Evolutionary conservation across 2,329 filamentous ascomycete genomes (phyloP).

Genomic region (Raffaelea ambrosiae): DNA sequence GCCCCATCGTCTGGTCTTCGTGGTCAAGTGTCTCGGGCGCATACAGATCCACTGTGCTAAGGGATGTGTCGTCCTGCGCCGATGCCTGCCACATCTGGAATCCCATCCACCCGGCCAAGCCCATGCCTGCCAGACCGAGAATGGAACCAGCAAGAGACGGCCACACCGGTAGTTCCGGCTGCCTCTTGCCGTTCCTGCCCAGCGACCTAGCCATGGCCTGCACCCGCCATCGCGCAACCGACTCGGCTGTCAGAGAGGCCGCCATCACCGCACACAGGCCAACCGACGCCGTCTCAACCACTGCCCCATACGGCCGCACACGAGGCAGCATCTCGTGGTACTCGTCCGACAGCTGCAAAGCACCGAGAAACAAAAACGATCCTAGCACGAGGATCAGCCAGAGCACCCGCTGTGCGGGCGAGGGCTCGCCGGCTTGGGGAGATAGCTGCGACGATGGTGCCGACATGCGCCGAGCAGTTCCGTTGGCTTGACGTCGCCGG

Average conservation of each 20-base stretch:
- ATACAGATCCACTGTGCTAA: too few relatives aligned
- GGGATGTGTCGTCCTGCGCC: too few relatives aligned
- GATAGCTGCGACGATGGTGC: not conserved
- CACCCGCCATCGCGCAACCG: slow-evolving; percentile 2
- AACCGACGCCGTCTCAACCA: slow-evolving; percentile 6
- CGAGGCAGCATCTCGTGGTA: too few relatives aligned
- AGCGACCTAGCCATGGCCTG: not conserved
- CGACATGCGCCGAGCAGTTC: not conserved
- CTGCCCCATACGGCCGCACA: slow-evolving; percentile 5
- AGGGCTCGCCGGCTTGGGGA: too few relatives aligned
- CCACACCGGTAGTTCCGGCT: not conserved
- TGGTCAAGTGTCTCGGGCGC: too few relatives aligned
- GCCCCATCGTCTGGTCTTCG: not conserved
- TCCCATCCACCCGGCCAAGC: slow-evolving; percentile 10
- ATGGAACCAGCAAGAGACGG: not conserved
- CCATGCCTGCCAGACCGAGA: slow-evolving; percentile 7
- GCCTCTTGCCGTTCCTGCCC: not conserved
- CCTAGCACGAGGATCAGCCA: too few relatives aligned
- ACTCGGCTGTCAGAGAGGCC: slow-evolving; percentile 3
- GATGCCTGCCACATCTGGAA: slow-evolving; percentile 1
- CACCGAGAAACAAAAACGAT: too few relatives aligned
- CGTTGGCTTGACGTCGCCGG: not conserved
- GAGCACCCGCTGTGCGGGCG: too few relatives aligned
- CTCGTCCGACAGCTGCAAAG: too few relatives aligned
- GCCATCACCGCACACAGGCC: slow-evolving; percentile 9